Evolutionary conservation across 176 grass and related monocot species (phyloP), one percentile per base, ranked within the genome.

Genomic region (Panicum miliaceum): DNA sequence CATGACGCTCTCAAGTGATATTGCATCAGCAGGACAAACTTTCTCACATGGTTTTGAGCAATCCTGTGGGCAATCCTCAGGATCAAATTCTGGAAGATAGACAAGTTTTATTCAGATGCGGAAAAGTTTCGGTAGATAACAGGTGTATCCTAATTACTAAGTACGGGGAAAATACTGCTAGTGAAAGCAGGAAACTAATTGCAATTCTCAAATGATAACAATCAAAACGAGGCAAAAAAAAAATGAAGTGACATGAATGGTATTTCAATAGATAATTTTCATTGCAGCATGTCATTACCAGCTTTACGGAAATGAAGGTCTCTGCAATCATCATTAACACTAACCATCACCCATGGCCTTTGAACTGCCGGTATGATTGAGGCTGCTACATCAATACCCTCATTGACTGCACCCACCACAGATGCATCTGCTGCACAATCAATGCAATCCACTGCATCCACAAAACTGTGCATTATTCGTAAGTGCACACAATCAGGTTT

Each of bases 281-380:
- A 10, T 64, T 80, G 23, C 42, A 62, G 37, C 58, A 47, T 16
- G 23, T 61, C 51, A 78, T 75, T 87, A 98, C 96, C 93, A 68
- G 93, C 93, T 95, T 98, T 98, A 32, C 88, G 96, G 68, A 98
- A 98, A 90, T 98, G 96, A 67, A 98, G 89, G 64, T 98, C 91
- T 92, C 88, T 87, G 59, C 88, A 73, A 60, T 98, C 93, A 81
- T 95, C 96, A 68, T 95, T 98, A 46, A 94, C 89, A 80, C 93
- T 98, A 59, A 98, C 81, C 96, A 98, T 98, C 48, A 95, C 89
- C 93, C 93, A 98, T 26, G 93, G 93, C 69, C 96, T 91, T 60
- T 87, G 52, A 20, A 95, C 68, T 53, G 52, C 8, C 40, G 93
- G 79, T 42, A 90, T 82, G 70, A 98, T 92, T 50, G 91, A 92